Evolutionary conservation across 176 grass and related monocot genomes (phyloP).

Genomic region (Carex parvula): DNA sequence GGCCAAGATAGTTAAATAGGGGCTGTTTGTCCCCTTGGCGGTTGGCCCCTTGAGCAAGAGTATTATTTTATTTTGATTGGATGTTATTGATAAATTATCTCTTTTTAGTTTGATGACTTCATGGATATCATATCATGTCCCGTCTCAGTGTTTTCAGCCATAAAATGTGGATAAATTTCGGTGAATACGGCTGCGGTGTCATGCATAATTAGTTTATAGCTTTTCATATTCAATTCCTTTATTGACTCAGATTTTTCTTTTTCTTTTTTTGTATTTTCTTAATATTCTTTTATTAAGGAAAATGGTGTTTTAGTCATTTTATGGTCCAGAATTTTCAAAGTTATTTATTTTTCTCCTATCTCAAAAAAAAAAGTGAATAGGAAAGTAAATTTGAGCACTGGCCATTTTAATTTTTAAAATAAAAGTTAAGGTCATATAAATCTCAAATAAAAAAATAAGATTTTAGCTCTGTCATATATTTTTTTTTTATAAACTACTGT

Average conservation of each 20-base stretch:
- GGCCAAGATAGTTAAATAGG: not conserved
- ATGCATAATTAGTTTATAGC: not conserved
- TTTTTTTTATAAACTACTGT: no score
- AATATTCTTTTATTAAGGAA: not conserved
- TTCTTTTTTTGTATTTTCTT: not conserved
- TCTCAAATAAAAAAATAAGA: no score
- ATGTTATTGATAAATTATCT: not conserved
- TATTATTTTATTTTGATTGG: not conserved
- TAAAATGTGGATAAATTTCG: conserved; percentile 11
- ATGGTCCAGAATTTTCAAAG: not conserved
- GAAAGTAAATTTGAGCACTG: no score
- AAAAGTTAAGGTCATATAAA: no score
- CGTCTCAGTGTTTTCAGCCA: conserved; percentile 12
- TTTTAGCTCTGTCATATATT: no score
- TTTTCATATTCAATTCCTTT: not conserved
- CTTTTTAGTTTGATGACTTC: not conserved
- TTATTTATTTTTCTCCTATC: not conserved
- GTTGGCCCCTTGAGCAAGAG: not conserved
- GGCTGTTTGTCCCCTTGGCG: conserved; percentile 20
- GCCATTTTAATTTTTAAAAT: no score
- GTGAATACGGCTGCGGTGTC: not conserved
- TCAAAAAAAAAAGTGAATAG: not conserved
- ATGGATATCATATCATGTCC: not conserved
- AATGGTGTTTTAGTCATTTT: not conserved
- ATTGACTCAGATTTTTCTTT: not conserved